Percentiles rank a stretch among this genome's conserved stretches.
Conservation (phyloP, 257 asterid genomes). For the Voacanga thouarsii region DNA sequence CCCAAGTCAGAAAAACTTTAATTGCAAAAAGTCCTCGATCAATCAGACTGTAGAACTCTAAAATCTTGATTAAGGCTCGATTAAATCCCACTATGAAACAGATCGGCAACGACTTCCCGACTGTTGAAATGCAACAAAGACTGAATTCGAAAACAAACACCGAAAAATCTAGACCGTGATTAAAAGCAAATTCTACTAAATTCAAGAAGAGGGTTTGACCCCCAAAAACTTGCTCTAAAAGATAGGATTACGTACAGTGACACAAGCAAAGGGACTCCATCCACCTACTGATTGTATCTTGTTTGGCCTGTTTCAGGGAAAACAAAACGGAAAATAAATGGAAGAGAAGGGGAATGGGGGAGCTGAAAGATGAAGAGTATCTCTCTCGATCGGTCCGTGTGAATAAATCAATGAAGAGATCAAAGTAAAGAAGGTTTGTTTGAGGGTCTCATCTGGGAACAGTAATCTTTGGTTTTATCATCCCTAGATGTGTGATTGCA, state of each 20-base stretch:
- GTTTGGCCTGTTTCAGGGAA: not conserved
- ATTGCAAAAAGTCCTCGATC: not conserved
- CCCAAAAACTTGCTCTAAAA: not conserved
- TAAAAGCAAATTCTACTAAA: not conserved
- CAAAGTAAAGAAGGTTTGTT: not conserved
- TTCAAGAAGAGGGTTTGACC: constrained; percentile 14
- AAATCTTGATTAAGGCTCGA: not conserved
- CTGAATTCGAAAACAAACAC: not conserved
- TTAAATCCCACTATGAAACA: not conserved
- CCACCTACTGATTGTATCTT: constrained; percentile 11
- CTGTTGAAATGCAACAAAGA: not conserved
- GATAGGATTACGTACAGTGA: not conserved
- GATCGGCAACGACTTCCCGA: not conserved
- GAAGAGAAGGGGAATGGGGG: constrained; percentile 5
- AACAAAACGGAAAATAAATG: not conserved
- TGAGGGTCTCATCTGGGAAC: constrained; percentile 11
- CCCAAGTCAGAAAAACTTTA: not conserved
- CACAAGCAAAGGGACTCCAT: not conserved
- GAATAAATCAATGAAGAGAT: not conserved
- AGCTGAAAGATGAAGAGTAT: constrained; percentile 6
- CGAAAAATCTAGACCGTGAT: not conserved
- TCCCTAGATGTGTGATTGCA: not conserved
- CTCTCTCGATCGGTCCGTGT: constrained; percentile 10
- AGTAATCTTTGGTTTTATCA: not conserved
- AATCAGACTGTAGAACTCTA: not conserved